These are phyloP conservation scores for Volvariella volvacea DNA, from an alignment of 1,284 basidiomycete species.

Conservation along the genomic window DNA sequence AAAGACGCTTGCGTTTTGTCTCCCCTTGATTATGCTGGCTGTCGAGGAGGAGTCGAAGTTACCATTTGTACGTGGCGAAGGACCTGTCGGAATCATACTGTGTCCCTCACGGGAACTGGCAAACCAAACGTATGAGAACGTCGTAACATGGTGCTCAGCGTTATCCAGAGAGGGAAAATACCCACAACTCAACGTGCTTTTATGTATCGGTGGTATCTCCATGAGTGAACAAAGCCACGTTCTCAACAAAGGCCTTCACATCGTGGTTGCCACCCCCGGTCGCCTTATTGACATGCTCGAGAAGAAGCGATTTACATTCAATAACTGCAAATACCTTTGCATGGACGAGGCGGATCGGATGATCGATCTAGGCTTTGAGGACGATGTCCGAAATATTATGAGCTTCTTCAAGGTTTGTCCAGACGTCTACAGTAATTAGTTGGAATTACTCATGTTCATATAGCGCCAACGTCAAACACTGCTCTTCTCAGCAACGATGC, in stretches of 20 bases:
- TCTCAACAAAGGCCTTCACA: slow-evolving; percentile 86
- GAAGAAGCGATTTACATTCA: slow-evolving; percentile 87
- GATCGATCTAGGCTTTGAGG: slow-evolving; percentile 99
- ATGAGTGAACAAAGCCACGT: slow-evolving; percentile 96
- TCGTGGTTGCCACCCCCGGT: slow-evolving; percentile 95
- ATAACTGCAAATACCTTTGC: slow-evolving; percentile 91
- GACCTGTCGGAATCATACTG: slow-evolving; percentile 90
- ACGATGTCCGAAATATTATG: slow-evolving; percentile 98
- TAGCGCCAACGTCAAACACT: slow-evolving; percentile 95
- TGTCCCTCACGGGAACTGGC: slow-evolving; percentile 95
- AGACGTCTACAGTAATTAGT: neutral
- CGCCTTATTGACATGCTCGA: slow-evolving; percentile 96
- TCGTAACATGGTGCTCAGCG: slow-evolving; percentile 79
- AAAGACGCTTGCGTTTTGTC: slow-evolving; percentile 86
- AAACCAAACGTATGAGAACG: slow-evolving; percentile 93
- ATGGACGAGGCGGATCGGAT: slow-evolving; percentile 99
- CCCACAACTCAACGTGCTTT: slow-evolving; percentile 79
- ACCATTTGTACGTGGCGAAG: slow-evolving; percentile 88
- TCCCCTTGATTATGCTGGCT: slow-evolving; percentile 93
- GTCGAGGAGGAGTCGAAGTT: slow-evolving; percentile 90
- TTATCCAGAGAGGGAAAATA: slow-evolving; percentile 77
- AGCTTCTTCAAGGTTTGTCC: slow-evolving; percentile 85
- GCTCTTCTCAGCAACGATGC: slow-evolving; percentile 98
- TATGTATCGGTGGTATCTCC: slow-evolving; percentile 97
- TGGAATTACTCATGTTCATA: slow-evolving; percentile 12